These are phyloP conservation scores for Tardiomyces blankii DNA, from an alignment of 1,139 yeast species.

Conservation along the genomic window DNA sequence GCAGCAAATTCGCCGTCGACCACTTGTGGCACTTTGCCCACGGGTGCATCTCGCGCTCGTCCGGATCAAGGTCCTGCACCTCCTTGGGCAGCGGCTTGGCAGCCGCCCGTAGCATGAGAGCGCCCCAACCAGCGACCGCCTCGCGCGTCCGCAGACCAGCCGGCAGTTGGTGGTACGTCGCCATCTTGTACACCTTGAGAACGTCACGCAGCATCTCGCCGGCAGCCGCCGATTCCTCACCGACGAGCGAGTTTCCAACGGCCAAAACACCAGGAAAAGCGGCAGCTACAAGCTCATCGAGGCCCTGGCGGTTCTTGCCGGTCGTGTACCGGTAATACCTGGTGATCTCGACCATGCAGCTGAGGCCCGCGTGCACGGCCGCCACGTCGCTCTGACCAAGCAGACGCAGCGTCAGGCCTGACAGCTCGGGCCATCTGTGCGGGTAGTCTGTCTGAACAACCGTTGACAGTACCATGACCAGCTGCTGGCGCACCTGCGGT, in stretches of 20 bases:
- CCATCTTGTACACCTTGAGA: constrained; percentile 71
- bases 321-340: constrained; percentile 69
- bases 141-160: constrained; percentile 49
- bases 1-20: constrained; percentile 70
- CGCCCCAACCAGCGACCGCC: constrained; percentile 59
- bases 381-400: constrained; percentile 44
- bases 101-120: constrained; percentile 60
- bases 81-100: constrained; percentile 47
- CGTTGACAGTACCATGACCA: constrained; percentile 57
- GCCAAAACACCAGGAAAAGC: constrained; percentile 61
- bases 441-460: constrained; percentile 66
- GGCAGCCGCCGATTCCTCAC: constrained; percentile 33
- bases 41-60: constrained; percentile 37
- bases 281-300: constrained; percentile 50
- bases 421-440: constrained; percentile 54
- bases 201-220: constrained; percentile 75
- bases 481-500: constrained; percentile 39
- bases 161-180: constrained; percentile 73
- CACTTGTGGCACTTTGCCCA: constrained; percentile 84
- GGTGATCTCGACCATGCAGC: constrained; percentile 64
- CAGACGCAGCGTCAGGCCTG: constrained; percentile 48
- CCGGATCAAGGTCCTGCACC: constrained; percentile 35
- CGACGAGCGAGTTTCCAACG: constrained; percentile 50
- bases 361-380: constrained; percentile 62
- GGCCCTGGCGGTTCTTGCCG: constrained; percentile 44